Base-by-base conservation (phyloP, 2,329 filamentous ascomycete genomes). In the Thelonectria olida region DNA sequence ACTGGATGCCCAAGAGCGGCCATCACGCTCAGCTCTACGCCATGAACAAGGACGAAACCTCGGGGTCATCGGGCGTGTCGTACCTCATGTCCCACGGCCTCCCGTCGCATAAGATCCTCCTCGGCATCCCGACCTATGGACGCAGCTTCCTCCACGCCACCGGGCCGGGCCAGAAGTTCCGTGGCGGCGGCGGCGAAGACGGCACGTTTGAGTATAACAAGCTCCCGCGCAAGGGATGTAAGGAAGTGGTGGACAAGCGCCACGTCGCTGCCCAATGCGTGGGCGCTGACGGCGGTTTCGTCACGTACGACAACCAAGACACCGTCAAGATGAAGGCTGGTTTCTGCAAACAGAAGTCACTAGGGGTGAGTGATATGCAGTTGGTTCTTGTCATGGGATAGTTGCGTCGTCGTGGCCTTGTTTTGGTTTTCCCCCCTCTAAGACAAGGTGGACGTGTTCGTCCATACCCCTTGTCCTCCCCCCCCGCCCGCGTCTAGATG, bases 11-110 rank as follows among this genome's bases (percentile, higher is more conserved):
- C 27, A 84, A 84, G 58, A 87, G 86, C 45, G 92, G 91, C 7
- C 90, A 95, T 74, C 92, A 95, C 55, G 87, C 91, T 5, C 91
- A 93, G 73, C 85, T 96, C 1, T 92, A 89, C 72, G 80, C 87
- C 1, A 84, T 87, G 58, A 80, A 76, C 54, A 84, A 86, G 65
- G 85, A 84, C 65, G 84, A 90, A 64, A 81, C 85, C 1, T 93
- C 90, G 2, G 89, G 85, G n/a, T 85, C 90, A 12, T 84, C 87
- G 1, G 86, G 86, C 0, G 86, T 94, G 4, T 81, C 85, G 5
- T 91, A 91, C 72, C 79, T 93, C 59, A 78, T 90, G 58, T 80
- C 82, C 1, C 85, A 87, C 25, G 89, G 89, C 1, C 90, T 95
- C 20, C 87, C 90, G 0, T 77, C 87, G 2, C 84, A 85, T 63